phyloP scores from a whole-genome alignment of 2,329 filamentous ascomycete species.

The Pseudopyrenochaeta lycopersici region DNA sequence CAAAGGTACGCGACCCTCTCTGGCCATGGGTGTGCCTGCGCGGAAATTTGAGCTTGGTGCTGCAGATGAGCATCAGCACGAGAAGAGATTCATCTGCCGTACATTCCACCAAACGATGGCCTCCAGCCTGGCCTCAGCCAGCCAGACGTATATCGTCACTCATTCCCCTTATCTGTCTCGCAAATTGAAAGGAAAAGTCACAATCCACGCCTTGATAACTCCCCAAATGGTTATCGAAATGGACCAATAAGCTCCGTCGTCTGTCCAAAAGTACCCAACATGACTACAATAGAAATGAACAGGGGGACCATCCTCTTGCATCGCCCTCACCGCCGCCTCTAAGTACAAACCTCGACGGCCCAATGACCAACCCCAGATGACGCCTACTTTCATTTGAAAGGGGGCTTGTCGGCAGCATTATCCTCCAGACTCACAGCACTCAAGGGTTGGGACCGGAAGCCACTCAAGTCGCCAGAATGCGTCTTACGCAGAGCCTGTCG shows the following conservation, averaged over 20 bases:
- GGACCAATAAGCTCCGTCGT: slow-evolving; percentile 16
- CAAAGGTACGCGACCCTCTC: background rate
- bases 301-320: slow-evolving; percentile 3
- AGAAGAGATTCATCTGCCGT: background rate
- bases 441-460: slow-evolving; percentile 50
- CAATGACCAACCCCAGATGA: background rate
- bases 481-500: slow-evolving; percentile 85
- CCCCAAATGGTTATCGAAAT: slow-evolving; percentile 37
- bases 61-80: background rate
- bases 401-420: slow-evolving; percentile 37
- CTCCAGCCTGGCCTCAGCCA: background rate
- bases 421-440: slow-evolving; percentile 52
- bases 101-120: background rate
- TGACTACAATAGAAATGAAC: slow-evolving; percentile 8
- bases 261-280: slow-evolving; percentile 1
- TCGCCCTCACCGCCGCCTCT: slow-evolving; percentile 2
- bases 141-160: background rate
- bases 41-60: background rate
- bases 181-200: slow-evolving; percentile 1
- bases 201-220: slow-evolving; percentile 6
- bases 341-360: background rate
- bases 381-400: slow-evolving; percentile 35
- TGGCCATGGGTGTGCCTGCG: background rate
- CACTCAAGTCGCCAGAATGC: slow-evolving; percentile 78
- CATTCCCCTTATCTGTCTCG: background rate